Conservation (phyloP, 1,139 yeast genomes). For the Blastobotrys petasosporus region DNA sequence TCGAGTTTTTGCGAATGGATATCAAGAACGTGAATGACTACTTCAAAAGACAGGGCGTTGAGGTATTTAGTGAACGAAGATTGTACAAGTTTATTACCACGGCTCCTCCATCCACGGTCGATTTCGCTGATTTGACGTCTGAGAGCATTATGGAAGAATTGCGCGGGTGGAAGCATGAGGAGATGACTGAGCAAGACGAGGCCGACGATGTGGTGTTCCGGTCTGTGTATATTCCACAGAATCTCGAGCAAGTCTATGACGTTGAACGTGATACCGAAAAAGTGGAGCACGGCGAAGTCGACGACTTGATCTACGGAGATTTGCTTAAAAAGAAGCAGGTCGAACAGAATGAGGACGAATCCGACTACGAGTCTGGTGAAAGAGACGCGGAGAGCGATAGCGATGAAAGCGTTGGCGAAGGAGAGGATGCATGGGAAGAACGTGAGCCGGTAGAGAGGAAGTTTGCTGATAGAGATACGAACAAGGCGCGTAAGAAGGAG, state of each 20-base stretch:
- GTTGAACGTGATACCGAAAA: slow-evolving; percentile 81
- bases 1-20: slow-evolving; percentile 94
- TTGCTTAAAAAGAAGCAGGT: slow-evolving; percentile 24
- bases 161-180: slow-evolving; percentile 32
- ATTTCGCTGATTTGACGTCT: slow-evolving; percentile 22
- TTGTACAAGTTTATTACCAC: slow-evolving; percentile 66
- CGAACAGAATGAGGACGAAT: slow-evolving; percentile 17
- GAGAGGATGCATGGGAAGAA: slow-evolving; percentile 43
- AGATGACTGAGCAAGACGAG: slow-evolving; percentile 43
- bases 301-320: slow-evolving; percentile 50
- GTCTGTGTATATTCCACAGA: slow-evolving; percentile 75
- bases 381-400: slow-evolving; percentile 29
- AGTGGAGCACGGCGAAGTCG: slow-evolving; percentile 75
- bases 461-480: slow-evolving; percentile 76
- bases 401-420: slow-evolving; percentile 36
- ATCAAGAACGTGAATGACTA: slow-evolving; percentile 91
- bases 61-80: slow-evolving; percentile 72
- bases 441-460: slow-evolving; percentile 51
- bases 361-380: slow-evolving; percentile 32
- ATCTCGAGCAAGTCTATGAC: slow-evolving; percentile 42
- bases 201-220: slow-evolving; percentile 85
- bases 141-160: slow-evolving; percentile 29
- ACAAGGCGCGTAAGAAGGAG: slow-evolving; percentile 76
- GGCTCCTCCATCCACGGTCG: slow-evolving; percentile 15
- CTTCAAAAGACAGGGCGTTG: slow-evolving; percentile 67